phyloP scores from a whole-genome alignment of 306 rosid genomes.

The Trifolium dubium region DNA sequence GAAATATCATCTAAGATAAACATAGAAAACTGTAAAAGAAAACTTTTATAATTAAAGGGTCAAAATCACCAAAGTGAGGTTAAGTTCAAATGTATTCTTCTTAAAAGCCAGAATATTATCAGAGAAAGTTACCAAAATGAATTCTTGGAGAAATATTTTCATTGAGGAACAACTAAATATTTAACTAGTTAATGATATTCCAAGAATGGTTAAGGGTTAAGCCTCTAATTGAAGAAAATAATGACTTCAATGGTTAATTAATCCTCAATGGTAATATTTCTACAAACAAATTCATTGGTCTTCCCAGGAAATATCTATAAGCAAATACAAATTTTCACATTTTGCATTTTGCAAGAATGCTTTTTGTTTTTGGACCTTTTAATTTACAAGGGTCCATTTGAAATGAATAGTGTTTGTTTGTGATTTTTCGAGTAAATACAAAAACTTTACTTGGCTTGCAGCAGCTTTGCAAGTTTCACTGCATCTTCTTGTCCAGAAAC shows the following conservation, averaged over 20 bases:
- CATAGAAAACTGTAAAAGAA: slow-evolving; percentile 2
- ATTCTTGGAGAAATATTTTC: slow-evolving; percentile 27
- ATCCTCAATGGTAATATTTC: background rate
- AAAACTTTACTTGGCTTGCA: slow-evolving; percentile 68
- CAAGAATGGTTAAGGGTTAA: slow-evolving; percentile 24
- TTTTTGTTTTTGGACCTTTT: slow-evolving; percentile 8
- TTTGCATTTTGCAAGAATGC: slow-evolving; percentile 13
- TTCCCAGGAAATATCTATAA: slow-evolving; percentile 8
- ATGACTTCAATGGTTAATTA: slow-evolving; percentile 27
- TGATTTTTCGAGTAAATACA: slow-evolving; percentile 4
- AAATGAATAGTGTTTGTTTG: background rate
- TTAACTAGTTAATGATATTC: slow-evolving; percentile 13
- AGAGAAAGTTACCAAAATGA: background rate
- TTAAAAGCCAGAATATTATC: slow-evolving; percentile 19
- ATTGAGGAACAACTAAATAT: slow-evolving; percentile 25
- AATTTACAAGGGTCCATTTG: background rate
- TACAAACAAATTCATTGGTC: background rate
- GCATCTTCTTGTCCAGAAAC: slow-evolving; percentile 99
- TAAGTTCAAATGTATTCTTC: slow-evolving; percentile 31
- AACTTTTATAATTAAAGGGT: background rate
- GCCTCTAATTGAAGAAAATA: slow-evolving; percentile 19
- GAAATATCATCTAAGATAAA: slow-evolving; percentile 19
- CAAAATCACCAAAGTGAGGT: slow-evolving; percentile 15
- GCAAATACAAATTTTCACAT: slow-evolving; percentile 3
- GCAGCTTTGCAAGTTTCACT: slow-evolving; percentile 79